These are phyloP conservation scores for Zygoascus sp. DNA, from an alignment of 1,139 yeast species.

Conservation along the genomic window DNA sequence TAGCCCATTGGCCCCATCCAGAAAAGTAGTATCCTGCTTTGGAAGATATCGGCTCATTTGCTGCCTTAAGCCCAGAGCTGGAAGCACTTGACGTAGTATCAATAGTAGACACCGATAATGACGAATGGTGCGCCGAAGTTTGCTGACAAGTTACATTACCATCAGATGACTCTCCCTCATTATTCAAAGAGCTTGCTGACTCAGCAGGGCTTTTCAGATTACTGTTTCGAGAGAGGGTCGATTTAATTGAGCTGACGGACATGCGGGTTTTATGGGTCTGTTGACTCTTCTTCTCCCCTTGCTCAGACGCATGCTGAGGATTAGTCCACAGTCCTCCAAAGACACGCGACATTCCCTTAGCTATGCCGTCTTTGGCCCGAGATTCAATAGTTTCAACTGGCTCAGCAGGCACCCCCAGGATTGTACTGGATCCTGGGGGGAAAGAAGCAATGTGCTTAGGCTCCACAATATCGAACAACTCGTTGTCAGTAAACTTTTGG, in stretches of 20 bases:
- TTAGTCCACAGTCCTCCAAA: slow-evolving; percentile 31
- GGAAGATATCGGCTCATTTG: neutral
- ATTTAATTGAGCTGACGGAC: neutral
- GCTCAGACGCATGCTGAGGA: slow-evolving; percentile 6
- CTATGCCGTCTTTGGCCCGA: slow-evolving; percentile 25
- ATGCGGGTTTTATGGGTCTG: neutral
- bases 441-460: slow-evolving; percentile 57
- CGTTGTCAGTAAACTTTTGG: slow-evolving; percentile 73
- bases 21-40: slow-evolving; percentile 22
- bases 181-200: neutral
- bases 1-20: slow-evolving; percentile 30
- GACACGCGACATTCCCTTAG: slow-evolving; percentile 28
- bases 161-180: neutral
- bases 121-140: slow-evolving; percentile 4
- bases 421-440: slow-evolving; percentile 6
- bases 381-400: neutral
- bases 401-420: slow-evolving; percentile 2
- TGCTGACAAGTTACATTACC: neutral
- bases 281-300: neutral
- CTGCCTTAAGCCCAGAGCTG: neutral
- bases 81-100: slow-evolving; percentile 4
- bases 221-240: slow-evolving; percentile 1
- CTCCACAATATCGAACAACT: slow-evolving; percentile 79
- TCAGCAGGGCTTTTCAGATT: neutral
- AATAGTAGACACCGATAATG: slow-evolving; percentile 1